Evolutionary conservation across 2,329 filamentous ascomycete species (phyloP).

Genomic region (Pseudopyricularia cyperi): DNA sequence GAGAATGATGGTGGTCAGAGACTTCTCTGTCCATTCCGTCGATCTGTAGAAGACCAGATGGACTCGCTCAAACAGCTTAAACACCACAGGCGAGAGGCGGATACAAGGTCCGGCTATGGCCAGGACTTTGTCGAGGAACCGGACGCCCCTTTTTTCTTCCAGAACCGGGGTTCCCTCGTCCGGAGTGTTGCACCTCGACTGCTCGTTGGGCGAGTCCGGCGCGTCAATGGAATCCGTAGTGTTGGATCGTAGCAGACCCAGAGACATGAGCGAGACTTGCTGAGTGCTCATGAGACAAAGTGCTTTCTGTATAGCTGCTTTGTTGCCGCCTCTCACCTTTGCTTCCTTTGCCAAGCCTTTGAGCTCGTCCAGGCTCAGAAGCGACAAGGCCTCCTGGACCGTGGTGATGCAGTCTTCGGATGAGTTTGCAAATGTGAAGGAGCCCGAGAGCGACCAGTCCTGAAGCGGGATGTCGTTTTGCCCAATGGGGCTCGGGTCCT

Average conservation of each 20-base stretch:
- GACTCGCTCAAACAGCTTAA: constrained; percentile 83
- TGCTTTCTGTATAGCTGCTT: constrained; percentile 63
- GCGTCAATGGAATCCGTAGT: background rate
- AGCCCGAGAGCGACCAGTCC: constrained; percentile 31
- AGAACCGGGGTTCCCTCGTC: background rate
- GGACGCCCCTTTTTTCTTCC: constrained; percentile 28
- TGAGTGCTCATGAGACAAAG: constrained; percentile 60
- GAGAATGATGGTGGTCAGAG: constrained; percentile 84
- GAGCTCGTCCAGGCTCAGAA: constrained; percentile 79
- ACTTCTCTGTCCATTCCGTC: constrained; percentile 95
- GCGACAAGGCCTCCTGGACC: constrained; percentile 69
- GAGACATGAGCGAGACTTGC: constrained; percentile 62
- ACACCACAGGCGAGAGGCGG: constrained; percentile 56
- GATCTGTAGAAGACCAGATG: constrained; percentile 94
- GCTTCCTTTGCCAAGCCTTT: constrained; percentile 75
- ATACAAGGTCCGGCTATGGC: constrained; percentile 71
- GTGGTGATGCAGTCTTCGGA: constrained; percentile 62
- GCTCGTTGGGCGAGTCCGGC: constrained; percentile 8
- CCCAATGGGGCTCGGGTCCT: constrained; percentile 9
- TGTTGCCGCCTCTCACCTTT: constrained; percentile 79
- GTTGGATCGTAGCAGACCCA: constrained; percentile 41
- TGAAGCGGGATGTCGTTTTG: constrained; percentile 23
- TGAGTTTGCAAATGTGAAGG: constrained; percentile 68
- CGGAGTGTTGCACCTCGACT: constrained; percentile 4
- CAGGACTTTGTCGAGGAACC: constrained; percentile 69